phyloP scores from a whole-genome alignment of 116 monocot species.

The Posidonia oceanica region DNA sequence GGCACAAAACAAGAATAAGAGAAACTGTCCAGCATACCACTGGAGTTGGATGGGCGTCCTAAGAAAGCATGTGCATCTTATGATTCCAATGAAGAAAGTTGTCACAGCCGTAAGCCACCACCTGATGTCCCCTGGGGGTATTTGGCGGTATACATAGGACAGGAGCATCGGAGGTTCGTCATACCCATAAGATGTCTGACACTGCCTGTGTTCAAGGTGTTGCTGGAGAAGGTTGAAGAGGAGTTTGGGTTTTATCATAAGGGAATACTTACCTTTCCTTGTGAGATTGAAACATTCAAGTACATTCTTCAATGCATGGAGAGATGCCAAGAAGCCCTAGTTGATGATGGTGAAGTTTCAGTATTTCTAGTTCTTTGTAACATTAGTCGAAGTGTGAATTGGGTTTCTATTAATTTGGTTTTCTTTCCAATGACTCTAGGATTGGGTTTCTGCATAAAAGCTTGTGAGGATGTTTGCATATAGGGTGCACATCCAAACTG shows the following conservation, averaged over 20 bases:
- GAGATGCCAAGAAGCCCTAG: no score
- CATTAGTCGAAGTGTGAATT: no score
- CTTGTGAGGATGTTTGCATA: no score
- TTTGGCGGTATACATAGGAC: conserved; percentile 45
- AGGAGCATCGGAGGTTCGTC: conserved; percentile 47
- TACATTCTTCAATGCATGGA: conserved; percentile 33
- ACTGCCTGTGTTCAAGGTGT: conserved; percentile 31
- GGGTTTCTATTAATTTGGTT: no score
- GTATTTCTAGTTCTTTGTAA: no score
- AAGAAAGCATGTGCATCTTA: background rate
- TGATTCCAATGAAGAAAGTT: conserved; percentile 37
- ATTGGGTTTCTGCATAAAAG: no score
- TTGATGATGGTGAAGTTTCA: no score
- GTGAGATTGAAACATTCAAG: conserved; percentile 56
- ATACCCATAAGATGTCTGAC: conserved; percentile 39
- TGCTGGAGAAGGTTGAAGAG: conserved; percentile 58
- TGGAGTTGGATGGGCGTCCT: background rate
- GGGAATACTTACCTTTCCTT: conserved; percentile 47
- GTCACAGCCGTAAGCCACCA: conserved; percentile 16
- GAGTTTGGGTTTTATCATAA: conserved; percentile 62
- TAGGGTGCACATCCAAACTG: no score
- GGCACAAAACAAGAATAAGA: background rate
- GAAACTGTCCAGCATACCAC: background rate
- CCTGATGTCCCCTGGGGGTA: conserved; percentile 52
- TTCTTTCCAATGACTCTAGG: no score